Conservation (phyloP, 768 basidiomycete genomes). For the Rhodosporidiobolus sp. region DNA sequence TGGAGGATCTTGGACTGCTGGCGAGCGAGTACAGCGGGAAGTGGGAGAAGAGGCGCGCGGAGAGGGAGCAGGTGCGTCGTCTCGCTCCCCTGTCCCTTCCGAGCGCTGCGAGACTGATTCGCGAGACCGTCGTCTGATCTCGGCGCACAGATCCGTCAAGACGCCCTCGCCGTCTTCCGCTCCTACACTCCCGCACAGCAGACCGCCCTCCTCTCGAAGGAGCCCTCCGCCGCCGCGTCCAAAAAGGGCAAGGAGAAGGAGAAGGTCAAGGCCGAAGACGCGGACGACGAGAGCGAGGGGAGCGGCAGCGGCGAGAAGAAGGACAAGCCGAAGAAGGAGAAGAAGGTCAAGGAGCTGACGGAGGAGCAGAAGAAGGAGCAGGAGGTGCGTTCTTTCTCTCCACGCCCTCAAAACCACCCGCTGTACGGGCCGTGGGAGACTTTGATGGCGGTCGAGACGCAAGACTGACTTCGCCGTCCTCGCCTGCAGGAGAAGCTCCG, state of each 20-base stretch:
- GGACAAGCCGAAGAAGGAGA: neutral
- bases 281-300: neutral
- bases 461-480: neutral
- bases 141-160: constrained; percentile 7
- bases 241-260: constrained; percentile 52
- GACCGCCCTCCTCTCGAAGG: constrained; percentile 54
- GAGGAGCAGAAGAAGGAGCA: constrained; percentile 36
- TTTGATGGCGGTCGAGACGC: no score
- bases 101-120: constrained; percentile 51
- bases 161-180: constrained; percentile 58
- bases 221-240: neutral
- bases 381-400: constrained; percentile 18
- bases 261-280: neutral
- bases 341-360: constrained; percentile 9
- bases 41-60: constrained; percentile 60
- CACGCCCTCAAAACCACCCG: fast-evolving
- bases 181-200: constrained; percentile 61
- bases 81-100: constrained; percentile 53
- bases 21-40: constrained; percentile 66
- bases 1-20: constrained; percentile 63
- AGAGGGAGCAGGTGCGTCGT: constrained; percentile 62
- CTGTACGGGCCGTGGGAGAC: neutral
- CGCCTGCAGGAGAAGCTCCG: constrained; percentile 23
- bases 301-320: neutral
- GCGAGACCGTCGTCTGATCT: neutral